Conservation (phyloP, 1,284 basidiomycete species). For the Microstroma glucosiphilum region DNA sequence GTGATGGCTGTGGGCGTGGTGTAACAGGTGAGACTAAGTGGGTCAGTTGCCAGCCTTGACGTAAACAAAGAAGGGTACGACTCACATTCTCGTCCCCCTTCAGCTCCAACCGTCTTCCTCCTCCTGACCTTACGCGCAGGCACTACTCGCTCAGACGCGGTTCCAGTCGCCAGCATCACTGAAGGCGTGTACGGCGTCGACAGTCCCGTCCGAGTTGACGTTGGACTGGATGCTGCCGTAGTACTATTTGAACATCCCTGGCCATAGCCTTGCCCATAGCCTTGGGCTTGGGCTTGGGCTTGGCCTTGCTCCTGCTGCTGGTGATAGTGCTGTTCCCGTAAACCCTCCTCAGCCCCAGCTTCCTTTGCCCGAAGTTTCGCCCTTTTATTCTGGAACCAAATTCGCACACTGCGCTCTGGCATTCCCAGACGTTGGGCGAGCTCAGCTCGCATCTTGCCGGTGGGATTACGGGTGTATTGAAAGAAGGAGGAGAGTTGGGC, state of each 20-base stretch:
- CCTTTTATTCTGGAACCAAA: slow-evolving; percentile 36
- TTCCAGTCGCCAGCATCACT: too few species aligned
- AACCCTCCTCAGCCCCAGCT: background rate
- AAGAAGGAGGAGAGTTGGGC: slow-evolving; percentile 35
- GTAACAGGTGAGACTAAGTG: background rate
- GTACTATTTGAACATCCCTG: slow-evolving; percentile 8
- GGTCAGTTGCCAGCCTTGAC: background rate
- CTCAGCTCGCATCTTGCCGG: slow-evolving; percentile 28
- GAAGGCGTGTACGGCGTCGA: too few species aligned
- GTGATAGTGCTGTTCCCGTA: too few species aligned
- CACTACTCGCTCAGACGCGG: too few species aligned
- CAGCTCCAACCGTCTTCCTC: background rate
- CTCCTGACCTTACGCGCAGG: too few species aligned
- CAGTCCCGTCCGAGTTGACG: too few species aligned
- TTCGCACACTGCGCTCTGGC: slow-evolving; percentile 38
- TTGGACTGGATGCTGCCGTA: too few species aligned
- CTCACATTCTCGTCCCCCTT: slow-evolving; percentile 4
- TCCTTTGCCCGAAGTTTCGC: background rate
- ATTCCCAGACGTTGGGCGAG: slow-evolving; percentile 27
- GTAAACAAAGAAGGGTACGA: background rate
- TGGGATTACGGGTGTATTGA: slow-evolving; percentile 36
- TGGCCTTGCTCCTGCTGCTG: background rate
- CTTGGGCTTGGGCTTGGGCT: background rate
- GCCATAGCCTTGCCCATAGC: background rate
- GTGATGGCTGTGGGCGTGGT: slow-evolving; percentile 18